Conservation (phyloP, 768 basidiomycete species). For the Lyophyllum decastes region DNA sequence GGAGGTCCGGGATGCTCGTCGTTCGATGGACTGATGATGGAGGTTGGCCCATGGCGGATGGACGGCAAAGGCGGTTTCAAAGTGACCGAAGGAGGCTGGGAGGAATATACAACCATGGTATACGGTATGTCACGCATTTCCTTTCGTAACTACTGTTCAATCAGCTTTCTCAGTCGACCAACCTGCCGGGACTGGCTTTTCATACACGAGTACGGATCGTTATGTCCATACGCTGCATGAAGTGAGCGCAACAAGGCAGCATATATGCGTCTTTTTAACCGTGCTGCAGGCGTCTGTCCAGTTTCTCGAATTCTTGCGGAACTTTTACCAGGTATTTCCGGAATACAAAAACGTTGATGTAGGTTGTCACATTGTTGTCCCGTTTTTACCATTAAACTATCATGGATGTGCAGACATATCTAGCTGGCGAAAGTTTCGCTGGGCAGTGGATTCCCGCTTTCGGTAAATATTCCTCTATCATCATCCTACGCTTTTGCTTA, state of each 20-base stretch:
- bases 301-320: conserved; percentile 79
- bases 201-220: conserved; percentile 82
- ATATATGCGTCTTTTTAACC: conserved; percentile 7
- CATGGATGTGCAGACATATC: conserved; percentile 72
- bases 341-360: conserved; percentile 85
- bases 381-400: background rate
- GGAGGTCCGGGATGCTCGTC: conserved; percentile 97
- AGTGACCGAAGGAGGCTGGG: conserved; percentile 88
- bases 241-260: conserved; percentile 30
- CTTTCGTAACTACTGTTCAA: background rate
- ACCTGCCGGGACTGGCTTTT: conserved; percentile 94
- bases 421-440: conserved; percentile 95
- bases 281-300: conserved; percentile 67
- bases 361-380: conserved; percentile 30
- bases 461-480: conserved; percentile 44
- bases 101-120: conserved; percentile 94
- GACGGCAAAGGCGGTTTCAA: conserved; percentile 73
- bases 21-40: conserved; percentile 98
- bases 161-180: conserved; percentile 76
- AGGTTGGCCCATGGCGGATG: conserved; percentile 90
- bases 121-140: conserved; percentile 61
- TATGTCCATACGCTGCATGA: conserved; percentile 81
- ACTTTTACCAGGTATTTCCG: conserved; percentile 91
- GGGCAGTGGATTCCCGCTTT: conserved; percentile 99
- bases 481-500: conserved; percentile 4